Conservation (phyloP, 2,329 filamentous ascomycete genomes). For the Ophiocordyceps robertsii region DNA sequence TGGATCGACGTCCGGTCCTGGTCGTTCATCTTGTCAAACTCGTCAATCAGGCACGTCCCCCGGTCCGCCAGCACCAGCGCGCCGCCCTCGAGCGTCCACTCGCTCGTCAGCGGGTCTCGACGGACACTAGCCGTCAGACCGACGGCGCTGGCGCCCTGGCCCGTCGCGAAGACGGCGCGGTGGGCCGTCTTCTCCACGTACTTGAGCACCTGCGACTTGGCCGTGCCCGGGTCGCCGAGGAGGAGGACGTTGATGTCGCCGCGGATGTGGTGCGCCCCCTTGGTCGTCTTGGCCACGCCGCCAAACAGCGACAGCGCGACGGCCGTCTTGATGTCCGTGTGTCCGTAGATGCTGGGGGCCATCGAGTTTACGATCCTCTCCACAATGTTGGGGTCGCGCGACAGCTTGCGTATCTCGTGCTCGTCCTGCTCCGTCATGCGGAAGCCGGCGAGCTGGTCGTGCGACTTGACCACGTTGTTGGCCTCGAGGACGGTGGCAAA, state of each 20-base stretch:
- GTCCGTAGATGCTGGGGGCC: constrained; percentile 93
- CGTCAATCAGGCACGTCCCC: constrained; percentile 91
- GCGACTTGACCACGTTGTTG: constrained; percentile 92
- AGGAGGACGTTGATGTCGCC: constrained; percentile 97
- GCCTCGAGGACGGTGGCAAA: constrained; percentile 97
- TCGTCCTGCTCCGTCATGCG: constrained; percentile 91
- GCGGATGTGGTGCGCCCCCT: constrained; percentile 78
- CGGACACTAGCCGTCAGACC: constrained; percentile 95
- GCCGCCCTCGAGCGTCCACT: constrained; percentile 96
- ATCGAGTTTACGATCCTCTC: constrained; percentile 90
- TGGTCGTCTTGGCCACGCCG: constrained; percentile 82
- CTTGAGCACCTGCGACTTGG: constrained; percentile 94
- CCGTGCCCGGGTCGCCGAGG: constrained; percentile 91
- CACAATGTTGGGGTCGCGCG: constrained; percentile 78
- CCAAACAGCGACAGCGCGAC: constrained; percentile 90
- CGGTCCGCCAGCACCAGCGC: constrained; percentile 89
- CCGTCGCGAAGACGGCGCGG: constrained; percentile 91
- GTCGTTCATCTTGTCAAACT: constrained; percentile 99
- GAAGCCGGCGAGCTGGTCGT: constrained; percentile 95
- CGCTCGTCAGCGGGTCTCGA: constrained; percentile 84
- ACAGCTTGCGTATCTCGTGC: constrained; percentile 74
- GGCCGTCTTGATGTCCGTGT: constrained; percentile 93
- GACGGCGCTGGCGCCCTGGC: constrained; percentile 91
- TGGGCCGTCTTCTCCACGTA: constrained; percentile 97
- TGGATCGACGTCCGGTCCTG: constrained; percentile 96